These are phyloP conservation scores for Phytophthora colocasiae DNA, from an alignment of 352 stramenopile species.

Conservation along the genomic window DNA sequence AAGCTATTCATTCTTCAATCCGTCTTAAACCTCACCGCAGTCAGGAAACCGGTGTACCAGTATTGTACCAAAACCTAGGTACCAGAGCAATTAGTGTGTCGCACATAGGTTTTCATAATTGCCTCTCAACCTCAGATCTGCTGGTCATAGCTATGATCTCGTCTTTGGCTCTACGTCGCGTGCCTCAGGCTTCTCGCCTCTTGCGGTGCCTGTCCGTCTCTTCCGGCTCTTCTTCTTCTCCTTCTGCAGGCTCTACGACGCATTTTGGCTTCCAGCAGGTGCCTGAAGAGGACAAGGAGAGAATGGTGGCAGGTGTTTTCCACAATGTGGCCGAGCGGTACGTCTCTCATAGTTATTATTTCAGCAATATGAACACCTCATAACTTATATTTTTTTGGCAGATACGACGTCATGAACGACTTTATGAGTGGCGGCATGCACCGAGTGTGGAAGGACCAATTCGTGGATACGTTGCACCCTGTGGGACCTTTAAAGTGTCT, in stretches of 20 bases:
- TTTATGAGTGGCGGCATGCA: constrained; percentile 98
- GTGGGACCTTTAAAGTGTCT: constrained; percentile 84
- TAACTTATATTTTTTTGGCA: constrained; percentile 17
- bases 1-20: no score
- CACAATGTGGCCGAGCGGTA: constrained; percentile 97
- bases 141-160: constrained; percentile 13
- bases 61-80: background rate
- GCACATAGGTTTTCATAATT: background rate
- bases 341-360: constrained; percentile 5
- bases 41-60: background rate
- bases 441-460: constrained; percentile 98
- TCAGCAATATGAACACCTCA: background rate
- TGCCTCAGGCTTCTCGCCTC: constrained; percentile 13
- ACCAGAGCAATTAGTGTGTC: background rate
- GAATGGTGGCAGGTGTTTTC: constrained; percentile 97
- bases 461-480: constrained; percentile 90
- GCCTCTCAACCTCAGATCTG: constrained; percentile 20
- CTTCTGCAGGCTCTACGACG: constrained; percentile 50
- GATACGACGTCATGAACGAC: constrained; percentile 99
- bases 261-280: constrained; percentile 94
- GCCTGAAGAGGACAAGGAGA: constrained; percentile 93
- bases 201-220: constrained; percentile 25
- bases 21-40: no score
- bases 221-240: constrained; percentile 5
- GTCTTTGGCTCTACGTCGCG: constrained; percentile 27